phyloP scores from a whole-genome alignment of 108 stramenopile genomes.

The Nitzschia palea region DNA sequence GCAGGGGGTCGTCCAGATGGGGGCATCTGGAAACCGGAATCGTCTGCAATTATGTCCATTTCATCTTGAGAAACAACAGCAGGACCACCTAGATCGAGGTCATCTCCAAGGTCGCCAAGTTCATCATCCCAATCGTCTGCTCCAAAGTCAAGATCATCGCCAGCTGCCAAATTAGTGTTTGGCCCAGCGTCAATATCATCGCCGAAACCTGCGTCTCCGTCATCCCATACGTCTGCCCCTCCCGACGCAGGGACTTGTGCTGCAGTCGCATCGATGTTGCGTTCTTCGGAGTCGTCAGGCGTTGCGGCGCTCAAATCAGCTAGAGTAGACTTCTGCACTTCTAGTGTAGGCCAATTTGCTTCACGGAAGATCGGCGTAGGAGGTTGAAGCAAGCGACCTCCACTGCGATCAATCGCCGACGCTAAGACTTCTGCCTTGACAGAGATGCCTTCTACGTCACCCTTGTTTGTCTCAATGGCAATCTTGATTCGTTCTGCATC shows the following conservation, averaged over 20 bases:
- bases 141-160: constrained; percentile 71
- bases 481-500: constrained; percentile 91
- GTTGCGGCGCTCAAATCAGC: constrained; percentile 76
- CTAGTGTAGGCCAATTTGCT: constrained; percentile 95
- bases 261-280: constrained; percentile 40
- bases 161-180: constrained; percentile 45
- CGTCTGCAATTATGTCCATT: constrained; percentile 59
- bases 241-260: constrained; percentile 55
- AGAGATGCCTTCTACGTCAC: constrained; percentile 73
- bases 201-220: constrained; percentile 47
- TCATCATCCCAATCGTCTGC: constrained; percentile 89
- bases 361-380: constrained; percentile 93
- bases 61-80: constrained; percentile 52
- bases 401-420: constrained; percentile 34
- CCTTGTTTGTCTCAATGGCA: constrained; percentile 86
- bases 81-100: constrained; percentile 47
- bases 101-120: constrained; percentile 79
- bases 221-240: constrained; percentile 50
- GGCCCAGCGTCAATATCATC: constrained; percentile 28
- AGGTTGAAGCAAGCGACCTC: constrained; percentile 87
- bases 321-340: constrained; percentile 84
- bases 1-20: constrained; percentile 87
- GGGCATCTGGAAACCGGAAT: constrained; percentile 85
- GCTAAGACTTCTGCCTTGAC: constrained; percentile 53
- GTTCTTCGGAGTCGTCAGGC: constrained; percentile 65